Evolutionary conservation across 176 grass and related monocot genomes (phyloP), one percentile per base, ranked within the genome.

Genomic region (Cenchrus purpureus): DNA sequence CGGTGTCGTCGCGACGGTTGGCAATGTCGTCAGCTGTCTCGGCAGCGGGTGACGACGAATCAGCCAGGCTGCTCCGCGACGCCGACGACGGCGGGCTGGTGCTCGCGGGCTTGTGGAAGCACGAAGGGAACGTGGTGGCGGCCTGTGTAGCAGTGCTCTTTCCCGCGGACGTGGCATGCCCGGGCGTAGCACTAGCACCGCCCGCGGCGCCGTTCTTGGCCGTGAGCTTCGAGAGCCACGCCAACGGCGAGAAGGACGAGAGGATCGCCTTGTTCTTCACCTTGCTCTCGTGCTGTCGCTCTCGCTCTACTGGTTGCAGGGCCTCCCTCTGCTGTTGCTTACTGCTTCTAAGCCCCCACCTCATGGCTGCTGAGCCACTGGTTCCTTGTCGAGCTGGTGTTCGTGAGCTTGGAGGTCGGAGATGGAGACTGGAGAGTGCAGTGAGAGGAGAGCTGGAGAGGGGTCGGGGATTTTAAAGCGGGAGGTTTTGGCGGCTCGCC

Each of bases 151-250:
- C 29, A 12, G 2, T 34, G 20, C 10, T 69, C 68, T 63, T 83
- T 32, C 53, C n/a, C 14, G 13, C 28, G 17, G 81, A 8, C 57
- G 65, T 60, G 2, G 31, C 62, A 0, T 73, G 37, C 66, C 54
- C 66, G 34, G 54, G 34, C 19, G 16, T 57, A 6, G 16, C 6
- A 3, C 77, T 83, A 12, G 74, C 32, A 42, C 64, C 73, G 28
- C 16, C 12, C 13, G 60, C n/a, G 63, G 19, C 44, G 63, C 32
- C 44, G 74, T 60, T 71, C 81, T 72, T 87, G 46, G 76, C 60
- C 49, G 75, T 86, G 73, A 91, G 77, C 84, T 92, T 97, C 3
- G 92, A 83, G 9, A 97, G 51, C 94, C 94, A 97, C 12, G 90
- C 80, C 43, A 94, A 37, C 43, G 90, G 86, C 19, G 84, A 89